Evolutionary conservation across 1,139 yeast species (phyloP).

Genomic region (Diutina mesorugosa): DNA sequence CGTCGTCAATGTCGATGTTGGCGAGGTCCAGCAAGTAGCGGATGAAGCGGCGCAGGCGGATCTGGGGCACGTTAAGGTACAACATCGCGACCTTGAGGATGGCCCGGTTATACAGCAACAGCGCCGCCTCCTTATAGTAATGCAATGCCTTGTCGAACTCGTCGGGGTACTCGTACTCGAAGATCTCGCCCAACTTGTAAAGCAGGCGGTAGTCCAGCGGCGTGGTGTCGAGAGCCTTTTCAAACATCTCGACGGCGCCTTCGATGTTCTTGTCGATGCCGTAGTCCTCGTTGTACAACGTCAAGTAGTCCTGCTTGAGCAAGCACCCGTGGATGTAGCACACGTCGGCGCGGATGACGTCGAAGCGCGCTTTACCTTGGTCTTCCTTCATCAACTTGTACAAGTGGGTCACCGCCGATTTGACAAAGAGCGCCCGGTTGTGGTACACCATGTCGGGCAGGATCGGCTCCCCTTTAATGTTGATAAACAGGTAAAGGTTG

Average conservation of each 20-base stretch:
- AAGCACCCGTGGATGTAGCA: slow-evolving; percentile 29
- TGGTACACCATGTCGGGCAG: slow-evolving; percentile 16
- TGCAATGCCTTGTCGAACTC: slow-evolving; percentile 21
- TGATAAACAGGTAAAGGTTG: slow-evolving; percentile 27
- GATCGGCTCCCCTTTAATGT: slow-evolving; percentile 32
- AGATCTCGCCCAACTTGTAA: slow-evolving; percentile 29
- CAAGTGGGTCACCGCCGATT: slow-evolving; percentile 28
- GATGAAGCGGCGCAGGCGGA: slow-evolving; percentile 17
- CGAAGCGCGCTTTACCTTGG: not conserved
- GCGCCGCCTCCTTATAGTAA: slow-evolving; percentile 27
- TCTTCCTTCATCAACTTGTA: slow-evolving; percentile 23
- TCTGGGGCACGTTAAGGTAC: slow-evolving; percentile 21
- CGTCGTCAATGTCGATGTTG: slow-evolving; percentile 1
- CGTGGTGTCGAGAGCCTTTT: slow-evolving; percentile 20
- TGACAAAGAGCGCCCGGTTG: slow-evolving; percentile 25
- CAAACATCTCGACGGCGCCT: slow-evolving; percentile 20
- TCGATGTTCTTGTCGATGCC: slow-evolving; percentile 19
- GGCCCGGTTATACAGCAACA: slow-evolving; percentile 30
- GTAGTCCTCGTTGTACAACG: slow-evolving; percentile 24
- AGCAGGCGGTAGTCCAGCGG: slow-evolving; percentile 22
- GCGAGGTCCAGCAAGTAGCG: slow-evolving; percentile 1
- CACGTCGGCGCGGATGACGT: slow-evolving; percentile 9
- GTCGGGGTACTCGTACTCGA: slow-evolving; percentile 19
- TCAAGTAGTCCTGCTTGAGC: slow-evolving; percentile 22
- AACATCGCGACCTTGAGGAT: slow-evolving; percentile 29